Base-by-base conservation (phyloP, 2,329 filamentous ascomycete species). In the Cyphellophora attinorum region DNA sequence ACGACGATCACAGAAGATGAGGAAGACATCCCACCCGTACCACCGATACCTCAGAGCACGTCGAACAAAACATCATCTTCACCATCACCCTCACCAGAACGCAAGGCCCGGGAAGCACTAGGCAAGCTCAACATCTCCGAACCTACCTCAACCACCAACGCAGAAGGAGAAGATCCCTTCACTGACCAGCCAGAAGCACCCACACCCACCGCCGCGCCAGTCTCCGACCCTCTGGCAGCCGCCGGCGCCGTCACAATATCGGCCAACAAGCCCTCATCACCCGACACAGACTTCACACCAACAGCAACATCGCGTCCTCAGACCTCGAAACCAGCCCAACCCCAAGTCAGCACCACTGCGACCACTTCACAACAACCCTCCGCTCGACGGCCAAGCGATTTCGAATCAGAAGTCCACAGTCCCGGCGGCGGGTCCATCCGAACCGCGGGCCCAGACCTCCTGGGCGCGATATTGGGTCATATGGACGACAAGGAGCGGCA, bases 1-100 rank as follows among this genome's bases (percentile, higher is more conserved):
- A 77, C 79, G 1, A 91, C 85, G 0, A 85, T 93, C 11, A 79
- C 83, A 36, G 85, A 93, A 50, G 86, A 93, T 40, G 76, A 81
- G 12, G 55, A 61, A 21, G 52, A 54, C 14, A 21, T 19, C 10
- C 2, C 19, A 5, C 21, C 21, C 8, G 21, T 25, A n/a, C 21
- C 21, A 25, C 21, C 21, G n/a, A 25, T 25, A 25, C 21, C 21
- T 8, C 21, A 25, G 8, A 18, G 15, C 12, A 18, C 29, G 6
- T 13, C 17, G n/a, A 29, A 38, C 17, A 30, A 36, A 14, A 39
- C 34, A 25, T 42, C 33, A 17, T 25, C 21, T 15, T 30, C 33
- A 12, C 19, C 35, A 6, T 27, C 35, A 18, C 27, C 11, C 19
- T 25, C 17, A 5, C 31, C 40, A 16, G 18, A 33, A 5, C 30